Evolutionary conservation across 495 filamentous ascomycete genomes (phyloP).

Genomic region (Hypomontagnella submonticulosa): DNA sequence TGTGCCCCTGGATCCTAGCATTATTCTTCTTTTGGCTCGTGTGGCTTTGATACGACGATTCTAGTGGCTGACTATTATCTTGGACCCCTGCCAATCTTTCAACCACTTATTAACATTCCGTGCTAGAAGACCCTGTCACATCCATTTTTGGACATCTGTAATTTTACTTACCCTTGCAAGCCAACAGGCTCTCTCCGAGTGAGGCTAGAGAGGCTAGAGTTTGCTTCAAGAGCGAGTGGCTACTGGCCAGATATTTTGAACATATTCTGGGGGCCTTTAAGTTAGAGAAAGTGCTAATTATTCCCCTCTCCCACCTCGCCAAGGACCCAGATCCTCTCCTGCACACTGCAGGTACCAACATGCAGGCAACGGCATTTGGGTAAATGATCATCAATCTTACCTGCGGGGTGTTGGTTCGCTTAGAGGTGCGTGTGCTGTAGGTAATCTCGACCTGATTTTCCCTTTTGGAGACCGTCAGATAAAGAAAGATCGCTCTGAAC

Average conservation of each 20-base stretch:
- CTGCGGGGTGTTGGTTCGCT: slow-evolving; percentile 34
- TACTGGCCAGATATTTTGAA: slow-evolving; percentile 15
- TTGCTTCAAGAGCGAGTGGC: neutral
- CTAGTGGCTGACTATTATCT: slow-evolving; percentile 31
- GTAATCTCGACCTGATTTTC: slow-evolving; percentile 34
- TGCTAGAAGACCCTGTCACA: slow-evolving; percentile 13
- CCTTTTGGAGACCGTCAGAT: slow-evolving; percentile 30
- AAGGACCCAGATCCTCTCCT: slow-evolving; percentile 33
- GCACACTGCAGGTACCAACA: slow-evolving; percentile 42
- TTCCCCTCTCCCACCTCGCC: slow-evolving; percentile 8
- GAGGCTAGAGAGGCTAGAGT: slow-evolving; percentile 24
- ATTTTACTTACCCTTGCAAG: slow-evolving; percentile 34
- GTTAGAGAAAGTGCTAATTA: slow-evolving; percentile 15
- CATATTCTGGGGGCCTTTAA: neutral
- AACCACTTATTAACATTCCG: slow-evolving; percentile 33
- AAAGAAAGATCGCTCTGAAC: slow-evolving; percentile 34
- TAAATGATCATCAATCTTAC: slow-evolving; percentile 36
- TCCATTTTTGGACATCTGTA: slow-evolving; percentile 31
- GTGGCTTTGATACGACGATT: slow-evolving; percentile 22
- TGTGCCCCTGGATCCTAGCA: slow-evolving; percentile 12
- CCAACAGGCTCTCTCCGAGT: slow-evolving; percentile 14
- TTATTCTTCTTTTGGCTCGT: slow-evolving; percentile 11
- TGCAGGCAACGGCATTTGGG: slow-evolving; percentile 36
- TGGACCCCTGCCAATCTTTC: slow-evolving; percentile 29
- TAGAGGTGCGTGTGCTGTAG: slow-evolving; percentile 30